phyloP scores from a whole-genome alignment of 202 grass and related monocot genomes.

The Carex sylvatica region DNA sequence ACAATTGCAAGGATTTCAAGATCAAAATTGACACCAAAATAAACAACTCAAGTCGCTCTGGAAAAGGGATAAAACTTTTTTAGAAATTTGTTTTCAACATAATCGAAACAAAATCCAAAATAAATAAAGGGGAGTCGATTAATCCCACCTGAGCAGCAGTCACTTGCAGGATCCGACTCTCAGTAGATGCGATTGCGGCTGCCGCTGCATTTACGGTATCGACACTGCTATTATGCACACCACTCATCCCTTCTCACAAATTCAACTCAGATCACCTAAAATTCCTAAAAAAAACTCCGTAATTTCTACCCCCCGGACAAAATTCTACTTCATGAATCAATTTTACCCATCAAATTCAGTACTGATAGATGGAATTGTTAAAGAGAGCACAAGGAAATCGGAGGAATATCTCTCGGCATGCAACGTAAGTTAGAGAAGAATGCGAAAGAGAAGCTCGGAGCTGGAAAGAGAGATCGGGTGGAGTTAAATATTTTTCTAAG shows the following conservation, averaged over 20 bases:
- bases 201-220: constrained; percentile 95
- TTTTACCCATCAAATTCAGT: background rate
- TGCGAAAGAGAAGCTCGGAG: constrained; percentile 7
- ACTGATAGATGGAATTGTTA: background rate
- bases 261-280: constrained; percentile 17
- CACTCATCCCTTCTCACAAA: constrained; percentile 59
- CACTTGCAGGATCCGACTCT: constrained; percentile 68
- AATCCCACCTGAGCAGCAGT: constrained; percentile 47
- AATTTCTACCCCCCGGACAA: background rate
- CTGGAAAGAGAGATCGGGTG: background rate
- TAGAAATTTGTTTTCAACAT: background rate
- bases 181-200: constrained; percentile 64
- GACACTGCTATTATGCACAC: constrained; percentile 65
- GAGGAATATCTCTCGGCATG: background rate
- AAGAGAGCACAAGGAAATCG: background rate
- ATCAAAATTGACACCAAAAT: background rate
- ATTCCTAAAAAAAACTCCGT: background rate
- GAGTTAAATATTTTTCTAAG: constrained; percentile 12
- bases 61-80: background rate
- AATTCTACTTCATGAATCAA: background rate
- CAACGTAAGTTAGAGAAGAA: constrained; percentile 4
- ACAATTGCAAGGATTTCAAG: constrained; percentile 4
- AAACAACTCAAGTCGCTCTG: background rate
- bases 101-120: constrained; percentile 4
- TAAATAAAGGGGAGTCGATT: background rate